A percentile compares a stretch with the other conserved stretches of the same genome.
These are phyloP conservation scores for Ottelia alismoides DNA, from an alignment of 106 monocot genomes.

Conservation along the genomic window DNA sequence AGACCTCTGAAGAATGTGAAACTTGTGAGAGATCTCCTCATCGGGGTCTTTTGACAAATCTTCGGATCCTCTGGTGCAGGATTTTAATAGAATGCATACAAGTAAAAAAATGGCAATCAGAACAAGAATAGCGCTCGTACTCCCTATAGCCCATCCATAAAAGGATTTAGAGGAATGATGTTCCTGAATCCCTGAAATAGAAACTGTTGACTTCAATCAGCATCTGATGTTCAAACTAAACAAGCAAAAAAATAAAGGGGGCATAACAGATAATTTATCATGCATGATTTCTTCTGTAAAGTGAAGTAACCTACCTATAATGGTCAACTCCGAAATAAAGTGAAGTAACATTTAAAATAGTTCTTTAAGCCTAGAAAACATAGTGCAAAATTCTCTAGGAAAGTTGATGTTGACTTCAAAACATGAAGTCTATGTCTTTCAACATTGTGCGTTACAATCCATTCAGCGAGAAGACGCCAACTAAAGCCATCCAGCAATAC, in stretches of 20 bases:
- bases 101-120: constrained; percentile 42
- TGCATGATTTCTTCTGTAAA: no score
- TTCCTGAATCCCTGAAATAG: constrained; percentile 6
- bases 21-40: constrained; percentile 48
- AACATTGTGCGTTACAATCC: no score
- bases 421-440: no score
- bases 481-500: no score
- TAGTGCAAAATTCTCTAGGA: no score
- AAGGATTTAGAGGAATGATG: constrained; percentile 38
- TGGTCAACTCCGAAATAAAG: no score
- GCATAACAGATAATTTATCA: not conserved
- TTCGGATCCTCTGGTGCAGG: constrained; percentile 11
- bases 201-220: not conserved
- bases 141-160: constrained; percentile 76
- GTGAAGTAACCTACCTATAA: no score
- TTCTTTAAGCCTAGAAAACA: no score
- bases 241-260: no score
- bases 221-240: not conserved
- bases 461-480: no score
- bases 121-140: constrained; percentile 48
- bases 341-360: no score
- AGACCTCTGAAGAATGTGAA: constrained; percentile 45
- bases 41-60: constrained; percentile 20
- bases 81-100: constrained; percentile 35
- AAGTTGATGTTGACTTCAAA: no score